A percentile compares a stretch with the other conserved stretches of the same genome.
These are phyloP conservation scores for Salvia miltiorrhiza DNA, from an alignment of 257 asterid genomes.

Conservation along the genomic window DNA sequence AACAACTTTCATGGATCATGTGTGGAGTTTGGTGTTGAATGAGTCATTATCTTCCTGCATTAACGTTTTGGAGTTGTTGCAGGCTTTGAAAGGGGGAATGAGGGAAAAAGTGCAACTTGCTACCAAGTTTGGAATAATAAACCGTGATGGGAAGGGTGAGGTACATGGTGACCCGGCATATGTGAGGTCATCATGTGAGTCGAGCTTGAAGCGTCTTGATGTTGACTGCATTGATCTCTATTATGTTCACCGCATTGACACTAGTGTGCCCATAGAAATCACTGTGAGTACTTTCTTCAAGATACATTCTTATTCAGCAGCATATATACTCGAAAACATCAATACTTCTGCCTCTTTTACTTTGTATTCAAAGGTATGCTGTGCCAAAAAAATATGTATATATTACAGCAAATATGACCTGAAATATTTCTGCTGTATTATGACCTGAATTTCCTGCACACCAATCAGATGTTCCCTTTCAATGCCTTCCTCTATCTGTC, in stretches of 20 bases:
- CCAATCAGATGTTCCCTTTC: no score
- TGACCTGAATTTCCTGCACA: no score
- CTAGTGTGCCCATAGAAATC: slow-evolving; percentile 20
- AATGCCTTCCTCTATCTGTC: no score
- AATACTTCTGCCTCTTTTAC: no score
- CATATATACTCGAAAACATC: no score
- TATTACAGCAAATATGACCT: no score
- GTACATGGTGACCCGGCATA: slow-evolving; percentile 38
- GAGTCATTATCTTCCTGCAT: background rate
- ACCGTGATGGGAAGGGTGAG: slow-evolving; percentile 20
- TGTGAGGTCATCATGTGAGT: slow-evolving; percentile 41
- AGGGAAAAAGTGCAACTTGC: slow-evolving; percentile 46
- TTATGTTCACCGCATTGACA: slow-evolving; percentile 33
- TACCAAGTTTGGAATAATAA: slow-evolving; percentile 32
- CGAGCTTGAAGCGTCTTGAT: slow-evolving; percentile 50
- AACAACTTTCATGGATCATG: no score
- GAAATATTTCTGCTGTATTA: no score
- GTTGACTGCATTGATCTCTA: slow-evolving; percentile 45
- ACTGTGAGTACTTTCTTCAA: no score
- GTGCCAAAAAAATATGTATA: no score
- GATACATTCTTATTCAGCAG: no score
- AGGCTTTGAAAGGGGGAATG: slow-evolving; percentile 44
- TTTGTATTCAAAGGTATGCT: no score
- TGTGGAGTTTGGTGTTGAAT: background rate
- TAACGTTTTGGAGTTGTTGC: background rate